Conservation (phyloP, 176 grass and related monocot genomes). For the Oryza nivara region DNA sequence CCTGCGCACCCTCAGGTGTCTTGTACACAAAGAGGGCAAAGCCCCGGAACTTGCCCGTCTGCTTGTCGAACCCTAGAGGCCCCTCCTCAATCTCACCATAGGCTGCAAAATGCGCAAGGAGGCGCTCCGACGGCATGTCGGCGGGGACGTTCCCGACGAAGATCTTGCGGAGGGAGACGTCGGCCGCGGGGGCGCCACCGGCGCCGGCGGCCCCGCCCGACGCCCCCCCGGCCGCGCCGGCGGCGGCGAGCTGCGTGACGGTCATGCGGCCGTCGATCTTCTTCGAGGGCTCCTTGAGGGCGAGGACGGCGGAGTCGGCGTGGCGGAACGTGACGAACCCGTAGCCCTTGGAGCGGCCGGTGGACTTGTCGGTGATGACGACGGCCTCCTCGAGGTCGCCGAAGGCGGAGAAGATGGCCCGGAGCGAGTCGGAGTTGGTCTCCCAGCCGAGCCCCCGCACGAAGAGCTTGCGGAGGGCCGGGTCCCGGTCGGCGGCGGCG, state of each 20-base stretch:
- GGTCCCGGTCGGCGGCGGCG: slow-evolving; percentile 70
- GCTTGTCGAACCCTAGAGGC: slow-evolving; percentile 93
- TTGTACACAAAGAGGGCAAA: slow-evolving; percentile 97
- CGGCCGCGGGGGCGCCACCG: slow-evolving; percentile 40
- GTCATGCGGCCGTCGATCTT: slow-evolving; percentile 96
- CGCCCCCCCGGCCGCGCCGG: slow-evolving; percentile 57
- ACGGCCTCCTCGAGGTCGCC: slow-evolving; percentile 89
- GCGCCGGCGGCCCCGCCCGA: slow-evolving; percentile 31
- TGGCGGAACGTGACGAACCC: slow-evolving; percentile 98
- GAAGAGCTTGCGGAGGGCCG: slow-evolving; percentile 85
- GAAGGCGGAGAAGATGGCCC: slow-evolving; percentile 75
- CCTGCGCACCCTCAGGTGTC: slow-evolving; percentile 74
- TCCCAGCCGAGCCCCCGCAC: slow-evolving; percentile 89
- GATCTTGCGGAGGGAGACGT: slow-evolving; percentile 90
- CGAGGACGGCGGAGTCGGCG: slow-evolving; percentile 79
- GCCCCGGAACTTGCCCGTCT: slow-evolving; percentile 90
- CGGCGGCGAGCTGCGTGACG: slow-evolving; percentile 86
- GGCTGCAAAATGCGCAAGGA: slow-evolving; percentile 68
- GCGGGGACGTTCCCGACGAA: slow-evolving; percentile 91
- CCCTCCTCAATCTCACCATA: slow-evolving; percentile 98
- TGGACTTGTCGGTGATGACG: slow-evolving; percentile 83
- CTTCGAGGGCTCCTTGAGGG: slow-evolving; percentile 94
- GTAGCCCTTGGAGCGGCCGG: slow-evolving; percentile 85
- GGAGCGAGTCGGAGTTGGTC: slow-evolving; percentile 76
- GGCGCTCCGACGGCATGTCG: slow-evolving; percentile 85